phyloP scores from a whole-genome alignment of 192 early-diverging fungal species.

The Geranomyces michiganensis region DNA sequence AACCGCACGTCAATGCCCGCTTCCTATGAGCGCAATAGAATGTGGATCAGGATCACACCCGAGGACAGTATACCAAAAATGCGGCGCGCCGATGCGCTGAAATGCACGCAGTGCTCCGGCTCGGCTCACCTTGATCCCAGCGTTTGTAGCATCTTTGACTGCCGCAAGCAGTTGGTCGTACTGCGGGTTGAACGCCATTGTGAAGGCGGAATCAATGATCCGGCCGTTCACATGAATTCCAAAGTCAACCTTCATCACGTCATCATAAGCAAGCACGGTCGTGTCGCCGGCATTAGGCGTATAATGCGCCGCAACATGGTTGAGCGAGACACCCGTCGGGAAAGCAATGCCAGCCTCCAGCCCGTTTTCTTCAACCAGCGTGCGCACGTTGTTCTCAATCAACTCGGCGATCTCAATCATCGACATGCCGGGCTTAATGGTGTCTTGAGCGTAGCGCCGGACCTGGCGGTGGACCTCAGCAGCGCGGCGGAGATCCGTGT shows the following conservation, averaged over 20 bases:
- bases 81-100: not conserved
- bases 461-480: conserved; percentile 96
- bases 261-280: conserved; percentile 82
- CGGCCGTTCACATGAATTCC: conserved; percentile 90
- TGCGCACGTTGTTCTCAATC: conserved; percentile 94
- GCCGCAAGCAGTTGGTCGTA: conserved; percentile 86
- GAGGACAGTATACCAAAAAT: not conserved
- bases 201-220: conserved; percentile 96
- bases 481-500: conserved; percentile 81
- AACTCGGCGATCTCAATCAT: conserved; percentile 90
- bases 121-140: conserved; percentile 66
- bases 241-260: conserved; percentile 98
- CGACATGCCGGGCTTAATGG: conserved; percentile 92
- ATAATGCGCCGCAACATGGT: conserved; percentile 96
- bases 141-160: conserved; percentile 94
- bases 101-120: not conserved
- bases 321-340: conserved; percentile 91
- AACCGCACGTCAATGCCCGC: conserved; percentile 97
- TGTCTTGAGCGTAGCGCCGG: conserved; percentile 74
- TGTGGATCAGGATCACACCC: not conserved
- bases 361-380: conserved; percentile 83
- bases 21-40: conserved; percentile 58
- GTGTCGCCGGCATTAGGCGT: conserved; percentile 97
- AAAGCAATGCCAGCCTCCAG: conserved; percentile 90
- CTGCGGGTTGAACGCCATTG: conserved; percentile 86